Evolutionary conservation across 805 yeast genomes (phyloP).

Genomic region (Candida palmyrensis): DNA sequence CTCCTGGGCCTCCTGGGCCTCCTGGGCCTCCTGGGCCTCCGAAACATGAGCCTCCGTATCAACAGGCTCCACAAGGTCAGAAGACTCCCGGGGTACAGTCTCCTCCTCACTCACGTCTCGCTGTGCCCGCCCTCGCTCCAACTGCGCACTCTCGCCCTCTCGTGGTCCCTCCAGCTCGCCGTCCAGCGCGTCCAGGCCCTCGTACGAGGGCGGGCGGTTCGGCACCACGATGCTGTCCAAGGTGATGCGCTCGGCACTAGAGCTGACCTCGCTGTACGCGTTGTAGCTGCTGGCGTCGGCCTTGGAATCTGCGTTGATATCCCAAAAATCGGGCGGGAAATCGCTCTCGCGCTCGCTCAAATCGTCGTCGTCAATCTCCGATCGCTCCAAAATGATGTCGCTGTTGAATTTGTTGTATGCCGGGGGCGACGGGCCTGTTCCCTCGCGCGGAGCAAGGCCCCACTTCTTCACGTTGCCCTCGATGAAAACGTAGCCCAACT

Average conservation of each 20-base stretch:
- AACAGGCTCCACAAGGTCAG: not conserved
- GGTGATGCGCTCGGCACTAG: slow-evolving; percentile 37
- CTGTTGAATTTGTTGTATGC: slow-evolving; percentile 76
- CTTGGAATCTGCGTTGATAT: slow-evolving; percentile 17
- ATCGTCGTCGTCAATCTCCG: slow-evolving; percentile 48
- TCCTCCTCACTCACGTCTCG: not conserved
- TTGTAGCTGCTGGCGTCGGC: slow-evolving; percentile 31
- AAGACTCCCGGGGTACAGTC: not conserved
- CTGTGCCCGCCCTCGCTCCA: slow-evolving; percentile 1
- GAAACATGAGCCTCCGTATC: not conserved
- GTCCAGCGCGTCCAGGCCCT: slow-evolving; percentile 5
- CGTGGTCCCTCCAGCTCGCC: slow-evolving; percentile 1
- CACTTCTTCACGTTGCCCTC: slow-evolving; percentile 93
- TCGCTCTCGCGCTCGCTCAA: slow-evolving; percentile 38
- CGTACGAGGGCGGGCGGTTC: slow-evolving; percentile 35
- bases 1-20: too few relatives aligned
- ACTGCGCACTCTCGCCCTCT: not conserved
- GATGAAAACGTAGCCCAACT: slow-evolving; percentile 81
- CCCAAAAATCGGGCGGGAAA: slow-evolving; percentile 57
- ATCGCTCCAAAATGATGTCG: slow-evolving; percentile 70
- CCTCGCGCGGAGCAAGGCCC: slow-evolving; percentile 92
- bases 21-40: not conserved
- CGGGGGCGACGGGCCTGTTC: slow-evolving; percentile 90
- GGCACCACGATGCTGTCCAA: slow-evolving; percentile 33
- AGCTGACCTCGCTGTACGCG: slow-evolving; percentile 35